Conservation (phyloP, 129 eudicot species). For the Flaveria ramosissima region DNA sequence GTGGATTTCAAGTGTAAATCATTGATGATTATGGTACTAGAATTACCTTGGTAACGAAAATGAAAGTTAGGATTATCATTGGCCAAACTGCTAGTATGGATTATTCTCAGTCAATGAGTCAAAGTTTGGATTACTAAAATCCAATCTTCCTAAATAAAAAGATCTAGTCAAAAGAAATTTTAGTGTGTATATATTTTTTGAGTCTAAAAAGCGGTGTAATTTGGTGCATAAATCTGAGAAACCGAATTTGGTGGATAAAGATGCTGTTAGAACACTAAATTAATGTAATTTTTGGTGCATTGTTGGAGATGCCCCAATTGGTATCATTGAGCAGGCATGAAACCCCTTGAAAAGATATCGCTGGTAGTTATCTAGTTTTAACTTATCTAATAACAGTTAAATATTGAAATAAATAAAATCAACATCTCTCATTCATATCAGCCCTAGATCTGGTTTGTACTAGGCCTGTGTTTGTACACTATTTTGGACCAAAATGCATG, state of each 20-base stretch:
- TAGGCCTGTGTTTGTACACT: constrained; percentile 5
- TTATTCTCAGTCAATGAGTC: too few species aligned
- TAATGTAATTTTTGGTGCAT: neutral
- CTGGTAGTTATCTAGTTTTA: constrained; percentile 11
- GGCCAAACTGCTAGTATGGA: too few species aligned
- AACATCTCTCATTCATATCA: constrained; percentile 2
- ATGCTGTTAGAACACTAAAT: neutral
- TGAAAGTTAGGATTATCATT: too few species aligned
- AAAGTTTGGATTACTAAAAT: too few species aligned
- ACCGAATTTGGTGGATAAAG: neutral
- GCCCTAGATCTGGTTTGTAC: neutral
- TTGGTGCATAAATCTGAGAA: constrained; percentile 7
- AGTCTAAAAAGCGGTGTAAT: neutral
- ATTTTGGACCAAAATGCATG: constrained; percentile 15
- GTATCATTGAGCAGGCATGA: neutral
- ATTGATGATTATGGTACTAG: too few species aligned
- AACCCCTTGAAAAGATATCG: neutral
- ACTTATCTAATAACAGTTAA: neutral
- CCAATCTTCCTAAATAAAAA: neutral
- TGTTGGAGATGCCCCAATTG: neutral
- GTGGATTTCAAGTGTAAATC: too few species aligned
- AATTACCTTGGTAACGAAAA: too few species aligned
- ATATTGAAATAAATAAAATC: neutral
- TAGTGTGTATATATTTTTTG: neutral
- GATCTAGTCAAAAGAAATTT: neutral